Conservation (phyloP, 2,329 filamentous ascomycete genomes). For the Penicillium palitans region DNA sequence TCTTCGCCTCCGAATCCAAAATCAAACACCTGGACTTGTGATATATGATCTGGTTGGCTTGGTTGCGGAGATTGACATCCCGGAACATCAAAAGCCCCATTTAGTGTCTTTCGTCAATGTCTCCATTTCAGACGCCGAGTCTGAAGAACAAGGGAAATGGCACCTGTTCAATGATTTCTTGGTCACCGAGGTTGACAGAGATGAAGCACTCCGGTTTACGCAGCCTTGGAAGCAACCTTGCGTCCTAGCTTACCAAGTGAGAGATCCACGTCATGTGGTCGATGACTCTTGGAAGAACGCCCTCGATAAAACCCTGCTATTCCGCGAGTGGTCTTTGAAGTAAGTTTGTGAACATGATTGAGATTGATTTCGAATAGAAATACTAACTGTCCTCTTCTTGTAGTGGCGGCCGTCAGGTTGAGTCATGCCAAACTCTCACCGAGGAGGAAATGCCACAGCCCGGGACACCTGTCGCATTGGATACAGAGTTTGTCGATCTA, state of each 20-base stretch:
- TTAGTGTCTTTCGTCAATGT: constrained; percentile 89
- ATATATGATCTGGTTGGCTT: constrained; percentile 91
- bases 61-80: constrained; percentile 85
- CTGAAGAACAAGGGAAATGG: constrained; percentile 71
- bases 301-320: constrained; percentile 82
- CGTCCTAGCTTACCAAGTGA: constrained; percentile 82
- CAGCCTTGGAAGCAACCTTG: constrained; percentile 90
- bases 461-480: constrained; percentile 79
- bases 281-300: constrained; percentile 83
- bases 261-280: constrained; percentile 75
- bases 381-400: constrained; percentile 5
- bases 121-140: constrained; percentile 46
- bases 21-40: constrained; percentile 75
- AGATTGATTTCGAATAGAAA: background rate
- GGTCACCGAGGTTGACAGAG: constrained; percentile 73
- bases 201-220: constrained; percentile 87
- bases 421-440: constrained; percentile 41
- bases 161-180: constrained; percentile 97
- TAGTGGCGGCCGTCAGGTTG: constrained; percentile 41
- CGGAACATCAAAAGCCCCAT: constrained; percentile 82
- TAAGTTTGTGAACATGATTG: constrained; percentile 25
- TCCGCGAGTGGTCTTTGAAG: constrained; percentile 65
- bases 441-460: constrained; percentile 66
- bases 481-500: constrained; percentile 93
- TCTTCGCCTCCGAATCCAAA: constrained; percentile 73